A percentile compares a stretch with the other conserved stretches of the same genome.
Evolutionary conservation across 2,329 filamentous ascomycete genomes (phyloP).

Genomic region (Fusarium ambrosium): DNA sequence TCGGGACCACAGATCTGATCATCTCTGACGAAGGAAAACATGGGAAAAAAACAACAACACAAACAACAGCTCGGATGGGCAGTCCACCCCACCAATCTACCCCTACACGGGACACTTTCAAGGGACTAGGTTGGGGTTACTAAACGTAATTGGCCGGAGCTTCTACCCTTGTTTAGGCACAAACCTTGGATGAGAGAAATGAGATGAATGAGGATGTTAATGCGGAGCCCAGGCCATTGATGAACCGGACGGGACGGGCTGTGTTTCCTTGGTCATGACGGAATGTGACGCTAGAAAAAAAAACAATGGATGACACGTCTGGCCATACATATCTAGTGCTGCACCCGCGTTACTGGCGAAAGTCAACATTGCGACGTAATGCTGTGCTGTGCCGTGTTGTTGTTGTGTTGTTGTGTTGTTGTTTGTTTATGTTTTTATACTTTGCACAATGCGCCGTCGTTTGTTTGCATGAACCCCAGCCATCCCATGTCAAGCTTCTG

Average conservation of each 20-base stretch:
- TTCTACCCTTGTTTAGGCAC: constrained; percentile 26
- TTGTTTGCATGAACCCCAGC: constrained; percentile 29
- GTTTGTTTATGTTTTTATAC: constrained; percentile 18
- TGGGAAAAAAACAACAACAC: not conserved
- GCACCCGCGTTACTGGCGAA: constrained; percentile 14
- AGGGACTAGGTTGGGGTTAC: constrained; percentile 14
- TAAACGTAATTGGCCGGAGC: constrained; percentile 35
- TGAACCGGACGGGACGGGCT: not conserved
- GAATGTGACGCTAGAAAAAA: constrained; percentile 21
- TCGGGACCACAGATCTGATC: constrained; percentile 30
- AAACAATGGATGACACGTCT: constrained; percentile 2
- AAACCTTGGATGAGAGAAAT: constrained; percentile 42
- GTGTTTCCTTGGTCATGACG: constrained; percentile 25
- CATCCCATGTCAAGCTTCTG: constrained; percentile 13
- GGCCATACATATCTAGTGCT: constrained; percentile 3
- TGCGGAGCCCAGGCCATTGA: constrained; percentile 25
- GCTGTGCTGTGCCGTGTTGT: not conserved
- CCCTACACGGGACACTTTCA: not conserved
- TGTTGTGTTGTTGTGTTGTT: not conserved
- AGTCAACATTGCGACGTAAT: constrained; percentile 27
- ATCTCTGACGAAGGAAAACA: constrained; percentile 16
- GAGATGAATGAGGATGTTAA: constrained; percentile 37
- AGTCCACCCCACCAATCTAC: constrained; percentile 2
- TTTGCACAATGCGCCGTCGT: not conserved
- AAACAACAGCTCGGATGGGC: not conserved